Evolutionary conservation across 116 monocot genomes (phyloP), one percentile per base, ranked within the genome.

Genomic region (Phalaenopsis hybrid): DNA sequence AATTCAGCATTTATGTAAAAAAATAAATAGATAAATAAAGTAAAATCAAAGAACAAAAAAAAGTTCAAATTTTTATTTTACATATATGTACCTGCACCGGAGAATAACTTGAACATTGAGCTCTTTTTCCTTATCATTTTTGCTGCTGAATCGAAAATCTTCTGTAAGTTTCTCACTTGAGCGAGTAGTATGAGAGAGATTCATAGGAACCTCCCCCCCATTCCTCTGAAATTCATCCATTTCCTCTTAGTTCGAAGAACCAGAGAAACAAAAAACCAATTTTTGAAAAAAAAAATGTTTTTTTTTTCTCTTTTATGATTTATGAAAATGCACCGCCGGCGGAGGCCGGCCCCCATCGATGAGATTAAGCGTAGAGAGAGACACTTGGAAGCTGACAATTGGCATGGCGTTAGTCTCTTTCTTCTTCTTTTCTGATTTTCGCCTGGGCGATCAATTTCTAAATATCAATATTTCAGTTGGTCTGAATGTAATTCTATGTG

Each of bases 51-150:
- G 72, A 4, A 4, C 31, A 72, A 72, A 72, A 70, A 34, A 72
- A 68, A 28, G 5, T 25, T 33, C 31, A 5, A 16, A 1, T 45
- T 44, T 20, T 45, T 8, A 17, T 43, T 31, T 75, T 18, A 10
- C 44, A 18, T 70, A 31, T 31, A 31, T 31, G 31, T 31, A 93
- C 98, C 93, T 94, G 95, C 98, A 98, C 77, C 98, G 83, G 15
- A 98, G 93, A 57, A 95, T 68, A 74, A 98, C 98, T 83, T 98
- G 98, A 43, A 95, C 87, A 86, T 95, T 95, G 82, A 98, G 92
- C 33, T 91, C 95, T 85, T 94, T 92, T 4, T 95, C 92, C 80
- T 87, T 92, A n/a, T 98, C 97, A 74, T 81, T 78, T 82, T 85
- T 93, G 75, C 81, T 59, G 67, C 57, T 84, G 43, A 83, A 79